Base-by-base conservation (phyloP, 2,329 filamentous ascomycete species). In the Venturia asperata region DNA sequence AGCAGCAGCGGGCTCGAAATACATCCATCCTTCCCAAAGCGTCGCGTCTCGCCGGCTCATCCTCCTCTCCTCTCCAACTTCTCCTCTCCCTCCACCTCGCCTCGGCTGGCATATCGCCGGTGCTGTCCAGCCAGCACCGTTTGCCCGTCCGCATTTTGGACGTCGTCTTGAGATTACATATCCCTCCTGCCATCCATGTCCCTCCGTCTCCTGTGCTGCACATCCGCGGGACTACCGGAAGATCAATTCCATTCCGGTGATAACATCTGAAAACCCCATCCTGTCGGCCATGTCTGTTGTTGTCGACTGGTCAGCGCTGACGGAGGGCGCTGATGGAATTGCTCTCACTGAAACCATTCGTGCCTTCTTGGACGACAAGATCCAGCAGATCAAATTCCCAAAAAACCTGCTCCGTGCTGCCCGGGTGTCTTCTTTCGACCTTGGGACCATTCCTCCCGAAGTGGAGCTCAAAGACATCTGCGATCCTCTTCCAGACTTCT, bases 391-490 rank as follows among this genome's bases (percentile, higher is more conserved):
- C 68, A 85, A 89, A 34, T 83, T 99, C 60, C 94, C 94, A 66
- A 90, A 92, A 72, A 58, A 58, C n/a, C 97, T 99, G 82, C 97
- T 99, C 77, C 92, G 94, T 73, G 94, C 92, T 34, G 94, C 99
- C 71, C 89, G 91, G 64, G 92, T 97, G 49, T 92, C 97, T 75
- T 88, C 90, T 67, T 99, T 99, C 77, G 88, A 93, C 68, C 97
- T 99, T 75, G 94, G 94, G 61, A 85, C 82, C 37, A 86, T 93
- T 62, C 82, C 90, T 47, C 94, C 94, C 1, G 85, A 90, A 70
- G 84, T 99, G 52, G 91, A 95, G 73, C 87, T 99, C 72, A 97
- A 97, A 77, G 94, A 97, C 75, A 92, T 99, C 67, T 95, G 93
- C 70, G 92, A 99, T 74, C 94, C 94, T 1, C 83, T 97, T 66